Evolutionary conservation across 2,329 filamentous ascomycete genomes (phyloP), one percentile per base, ranked within the genome.

Genomic region (Thielaviopsis musarum): DNA sequence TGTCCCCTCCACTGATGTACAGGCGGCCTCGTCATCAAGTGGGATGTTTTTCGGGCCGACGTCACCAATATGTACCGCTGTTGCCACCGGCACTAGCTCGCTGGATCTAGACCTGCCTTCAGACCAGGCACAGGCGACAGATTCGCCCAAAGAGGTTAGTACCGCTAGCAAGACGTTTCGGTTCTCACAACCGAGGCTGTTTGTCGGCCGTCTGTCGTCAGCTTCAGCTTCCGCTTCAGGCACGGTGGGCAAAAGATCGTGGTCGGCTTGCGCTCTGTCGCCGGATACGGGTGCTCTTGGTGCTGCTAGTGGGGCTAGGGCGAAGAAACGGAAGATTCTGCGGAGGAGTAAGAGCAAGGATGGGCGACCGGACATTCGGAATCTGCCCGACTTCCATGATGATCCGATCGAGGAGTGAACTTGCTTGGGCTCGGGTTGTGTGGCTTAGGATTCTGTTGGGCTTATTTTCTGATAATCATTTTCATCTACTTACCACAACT

Each of bases 351-450:
- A 54, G 53, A 53, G 38, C 12, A 52, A 21, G 5, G 57, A 57
- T 21, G 48, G 54, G 7, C 55, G 57, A 19, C 38, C 48, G 34
- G 54, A 61, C 52, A 61, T 61, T 30, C 60, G 60, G n/a, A 53
- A 53, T 52, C 26, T 59, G 17, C 60, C 57, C 19, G 54, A 61
- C n/a, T 61, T 56, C 48, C 48, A 59, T 17, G 57, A 54, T 19
- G 53, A 56, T 53, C 56, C 53, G 17, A 58, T 61, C 4, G 57
- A 61, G 21, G 56, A 61, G 41, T 56, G 21, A 56, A 24, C 7
- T 21, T 21, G 30, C 30, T 34, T 7, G 30, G 30, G 30, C 2
- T 34, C 7, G 45, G n/a, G 45, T n/a, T 49, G 56, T 15, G 13
- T 12, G 19, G 30, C 6, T 45, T 49, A 12, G 41, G n/a, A 10